A percentile compares a stretch with the other conserved stretches of the same genome.
phyloP scores from a whole-genome alignment of 2,329 filamentous ascomycete genomes.

The Verticillium isaacii region DNA sequence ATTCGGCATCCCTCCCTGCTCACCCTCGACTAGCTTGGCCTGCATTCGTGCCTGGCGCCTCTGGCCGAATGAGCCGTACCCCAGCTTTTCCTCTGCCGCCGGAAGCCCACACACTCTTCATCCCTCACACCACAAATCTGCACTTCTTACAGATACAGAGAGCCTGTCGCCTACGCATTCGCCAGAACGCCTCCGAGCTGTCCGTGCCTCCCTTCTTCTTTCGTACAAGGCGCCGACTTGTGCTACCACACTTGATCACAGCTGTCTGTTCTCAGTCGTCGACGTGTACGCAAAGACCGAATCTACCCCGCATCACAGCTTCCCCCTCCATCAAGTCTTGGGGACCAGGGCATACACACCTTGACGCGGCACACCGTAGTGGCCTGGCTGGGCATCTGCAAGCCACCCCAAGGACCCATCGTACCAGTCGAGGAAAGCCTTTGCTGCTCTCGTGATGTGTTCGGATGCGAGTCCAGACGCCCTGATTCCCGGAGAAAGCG shows the following conservation, averaged over 20 bases:
- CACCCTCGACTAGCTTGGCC: background rate
- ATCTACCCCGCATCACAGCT: slow-evolving; percentile 2
- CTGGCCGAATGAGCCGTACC: background rate
- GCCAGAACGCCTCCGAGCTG: background rate
- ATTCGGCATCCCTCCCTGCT: background rate
- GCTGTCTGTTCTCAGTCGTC: background rate
- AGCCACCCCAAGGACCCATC: slow-evolving; percentile 1
- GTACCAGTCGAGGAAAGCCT: background rate
- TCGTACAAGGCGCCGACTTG: background rate
- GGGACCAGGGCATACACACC: background rate
- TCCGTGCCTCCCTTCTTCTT: background rate
- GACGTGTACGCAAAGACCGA: background rate
- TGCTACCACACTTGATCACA: background rate
- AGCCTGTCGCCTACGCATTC: background rate
- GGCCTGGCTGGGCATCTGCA: slow-evolving; percentile 1
- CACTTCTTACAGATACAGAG: background rate
- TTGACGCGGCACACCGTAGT: background rate
- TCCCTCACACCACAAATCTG: background rate
- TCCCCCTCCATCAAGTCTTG: background rate
- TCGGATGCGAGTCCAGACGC: background rate
- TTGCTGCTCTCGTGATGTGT: background rate
- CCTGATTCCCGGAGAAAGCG: background rate
- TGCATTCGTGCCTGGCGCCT: slow-evolving; percentile 1
- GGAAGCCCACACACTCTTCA: background rate
- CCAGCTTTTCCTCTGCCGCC: background rate